phyloP scores from a whole-genome alignment of 306 rosid species.

The Vigna hirtella region DNA sequence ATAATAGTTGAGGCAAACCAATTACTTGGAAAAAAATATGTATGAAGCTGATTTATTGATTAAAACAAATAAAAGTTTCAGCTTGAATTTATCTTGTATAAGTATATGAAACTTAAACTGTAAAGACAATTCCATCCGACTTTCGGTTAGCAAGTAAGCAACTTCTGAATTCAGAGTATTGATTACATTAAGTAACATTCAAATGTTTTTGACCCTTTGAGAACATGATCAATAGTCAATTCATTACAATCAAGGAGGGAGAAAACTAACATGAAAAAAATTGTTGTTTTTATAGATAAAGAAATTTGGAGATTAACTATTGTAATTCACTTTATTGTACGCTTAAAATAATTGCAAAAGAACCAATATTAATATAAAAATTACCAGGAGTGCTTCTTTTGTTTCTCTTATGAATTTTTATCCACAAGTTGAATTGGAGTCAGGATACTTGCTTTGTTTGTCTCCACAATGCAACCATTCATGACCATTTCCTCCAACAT shows the following conservation, averaged over 20 bases:
- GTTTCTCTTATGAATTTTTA: conserved; percentile 59
- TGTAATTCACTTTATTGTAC: conserved; percentile 21
- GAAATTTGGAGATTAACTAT: not conserved
- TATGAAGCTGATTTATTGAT: not conserved
- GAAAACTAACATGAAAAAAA: not conserved
- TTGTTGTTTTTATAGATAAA: conserved; percentile 9
- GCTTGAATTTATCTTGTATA: not conserved
- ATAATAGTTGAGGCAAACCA: not conserved
- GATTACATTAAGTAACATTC: not conserved
- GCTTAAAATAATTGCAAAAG: conserved; percentile 6
- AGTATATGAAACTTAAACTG: no score
- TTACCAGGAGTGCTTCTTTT: conserved; percentile 11
- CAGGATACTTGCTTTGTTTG: conserved; percentile 77
- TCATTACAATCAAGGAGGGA: not conserved
- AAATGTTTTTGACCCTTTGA: not conserved
- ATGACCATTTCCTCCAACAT: conserved; percentile 98
- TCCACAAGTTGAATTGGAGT: conserved; percentile 92
- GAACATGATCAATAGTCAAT: conserved; percentile 17
- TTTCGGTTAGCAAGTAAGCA: not conserved
- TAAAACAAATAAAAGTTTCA: not conserved
- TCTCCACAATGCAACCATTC: conserved; percentile 92
- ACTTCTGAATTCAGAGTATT: conserved; percentile 2
- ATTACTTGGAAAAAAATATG: not conserved
- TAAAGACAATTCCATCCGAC: not conserved
- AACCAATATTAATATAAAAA: conserved; percentile 39